A percentile compares a stretch with the other conserved stretches of the same genome.
These are phyloP conservation scores for Tulasnella sp. DNA, from an alignment of 768 basidiomycete species.

Conservation along the genomic window DNA sequence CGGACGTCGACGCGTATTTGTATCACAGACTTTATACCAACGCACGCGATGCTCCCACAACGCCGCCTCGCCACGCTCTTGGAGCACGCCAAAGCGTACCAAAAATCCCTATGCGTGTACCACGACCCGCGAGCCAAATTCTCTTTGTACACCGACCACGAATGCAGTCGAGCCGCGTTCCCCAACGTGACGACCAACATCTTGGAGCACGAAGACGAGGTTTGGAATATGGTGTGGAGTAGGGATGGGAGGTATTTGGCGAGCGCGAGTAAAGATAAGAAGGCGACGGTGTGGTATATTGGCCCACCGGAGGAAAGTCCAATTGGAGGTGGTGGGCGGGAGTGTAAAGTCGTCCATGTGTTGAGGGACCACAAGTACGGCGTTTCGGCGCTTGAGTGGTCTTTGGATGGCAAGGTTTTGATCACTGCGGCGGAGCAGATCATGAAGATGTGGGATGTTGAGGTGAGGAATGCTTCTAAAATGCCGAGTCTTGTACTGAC, in stretches of 20 bases:
- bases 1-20: background rate
- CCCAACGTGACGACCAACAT: conserved; percentile 80
- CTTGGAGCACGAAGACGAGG: conserved; percentile 84
- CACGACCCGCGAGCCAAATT: conserved; percentile 62
- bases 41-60: conserved; percentile 87
- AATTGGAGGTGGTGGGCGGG: conserved; percentile 45
- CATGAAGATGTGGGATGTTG: conserved; percentile 85
- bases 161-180: conserved; percentile 72
- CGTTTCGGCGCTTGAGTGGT: conserved; percentile 86
- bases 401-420: conserved; percentile 74
- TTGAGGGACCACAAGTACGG: conserved; percentile 71
- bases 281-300: conserved; percentile 82
- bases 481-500: too few species aligned
- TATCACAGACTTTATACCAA: conserved; percentile 70
- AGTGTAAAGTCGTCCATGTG: conserved; percentile 51
- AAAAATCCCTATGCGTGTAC: conserved; percentile 75
- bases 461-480: too few species aligned
- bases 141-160: conserved; percentile 83
- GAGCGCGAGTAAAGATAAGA: conserved; percentile 78
- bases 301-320: conserved; percentile 36
- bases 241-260: conserved; percentile 79
- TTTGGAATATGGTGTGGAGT: conserved; percentile 96
- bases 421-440: conserved; percentile 73
- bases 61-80: conserved; percentile 78
- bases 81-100: conserved; percentile 73